A percentile compares a stretch with the other conserved stretches of the same genome.
These are phyloP conservation scores for Hymenochaete sp. DNA, from an alignment of 1,284 basidiomycete genomes.

Conservation along the genomic window DNA sequence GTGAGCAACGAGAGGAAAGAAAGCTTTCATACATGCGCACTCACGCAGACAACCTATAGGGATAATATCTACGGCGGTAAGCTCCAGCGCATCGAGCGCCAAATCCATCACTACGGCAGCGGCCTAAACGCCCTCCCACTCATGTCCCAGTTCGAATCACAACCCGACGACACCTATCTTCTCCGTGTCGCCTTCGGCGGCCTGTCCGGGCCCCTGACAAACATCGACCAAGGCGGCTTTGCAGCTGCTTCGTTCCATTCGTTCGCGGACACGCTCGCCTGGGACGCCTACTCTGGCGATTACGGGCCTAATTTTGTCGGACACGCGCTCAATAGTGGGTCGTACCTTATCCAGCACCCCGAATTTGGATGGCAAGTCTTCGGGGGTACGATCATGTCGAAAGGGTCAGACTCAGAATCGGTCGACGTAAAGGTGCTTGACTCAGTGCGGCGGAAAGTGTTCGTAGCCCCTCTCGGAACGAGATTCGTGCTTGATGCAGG, in stretches of 20 bases:
- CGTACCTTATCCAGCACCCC: conserved; percentile 45
- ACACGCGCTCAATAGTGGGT: conserved; percentile 45
- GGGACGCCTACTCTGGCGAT: conserved; percentile 54
- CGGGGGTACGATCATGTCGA: conserved; percentile 40
- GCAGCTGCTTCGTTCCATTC: conserved; percentile 53
- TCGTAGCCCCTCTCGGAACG: conserved; percentile 41
- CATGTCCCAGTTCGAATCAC: conserved; percentile 39
- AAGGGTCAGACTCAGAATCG: conserved; percentile 23
- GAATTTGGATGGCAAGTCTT: conserved; percentile 58
- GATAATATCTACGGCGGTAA: conserved; percentile 53
- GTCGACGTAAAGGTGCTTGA: conserved; percentile 40
- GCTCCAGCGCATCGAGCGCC: conserved; percentile 46
- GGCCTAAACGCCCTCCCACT: conserved; percentile 49
- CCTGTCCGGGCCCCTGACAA: conserved; percentile 43
- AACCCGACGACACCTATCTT: conserved; percentile 43
- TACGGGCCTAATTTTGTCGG: conserved; percentile 56
- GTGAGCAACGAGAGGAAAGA: conserved; percentile 24
- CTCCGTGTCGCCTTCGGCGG: conserved; percentile 47
- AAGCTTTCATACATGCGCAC: not conserved
- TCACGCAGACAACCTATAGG: conserved; percentile 26
- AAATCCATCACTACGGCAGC: conserved; percentile 54
- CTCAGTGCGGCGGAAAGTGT: conserved; percentile 42
- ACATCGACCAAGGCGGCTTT: conserved; percentile 49
- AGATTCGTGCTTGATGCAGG: conserved; percentile 46
- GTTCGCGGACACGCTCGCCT: conserved; percentile 46